Percentiles rank a stretch among this genome's conserved stretches.
phyloP scores from a whole-genome alignment of 1,139 yeast genomes.

The Saccharomyces hybrid region DNA sequence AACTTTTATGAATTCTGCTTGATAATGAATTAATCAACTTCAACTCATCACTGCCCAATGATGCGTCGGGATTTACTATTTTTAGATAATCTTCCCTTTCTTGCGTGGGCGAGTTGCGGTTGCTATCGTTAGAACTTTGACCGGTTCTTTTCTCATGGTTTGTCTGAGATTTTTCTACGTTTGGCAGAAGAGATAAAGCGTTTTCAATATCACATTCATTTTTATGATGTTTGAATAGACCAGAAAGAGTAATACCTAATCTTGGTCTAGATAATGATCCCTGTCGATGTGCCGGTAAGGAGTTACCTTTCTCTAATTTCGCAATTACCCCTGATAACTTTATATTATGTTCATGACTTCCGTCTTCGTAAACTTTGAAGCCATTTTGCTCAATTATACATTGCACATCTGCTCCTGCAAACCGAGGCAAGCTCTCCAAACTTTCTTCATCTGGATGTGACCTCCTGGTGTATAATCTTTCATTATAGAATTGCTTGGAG shows the following conservation, averaged over 20 bases:
- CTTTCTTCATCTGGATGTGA: slow-evolving; percentile 4
- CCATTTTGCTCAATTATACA: slow-evolving; percentile 9
- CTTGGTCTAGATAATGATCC: slow-evolving; percentile 14
- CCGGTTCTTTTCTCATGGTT: slow-evolving; percentile 13
- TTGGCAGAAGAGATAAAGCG: slow-evolving; percentile 22
- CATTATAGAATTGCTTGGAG: background rate
- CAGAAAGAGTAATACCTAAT: slow-evolving; percentile 12
- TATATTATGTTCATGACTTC: slow-evolving; percentile 14
- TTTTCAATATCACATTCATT: slow-evolving; percentile 19
- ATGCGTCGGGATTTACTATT: slow-evolving; percentile 36
- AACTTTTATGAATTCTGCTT: slow-evolving; percentile 31
- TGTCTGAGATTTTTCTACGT: slow-evolving; percentile 6
- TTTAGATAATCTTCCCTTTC: slow-evolving; percentile 12
- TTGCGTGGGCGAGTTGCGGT: slow-evolving; percentile 10
- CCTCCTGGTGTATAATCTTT: background rate
- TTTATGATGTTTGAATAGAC: slow-evolving; percentile 21
- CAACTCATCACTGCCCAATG: slow-evolving; percentile 48
- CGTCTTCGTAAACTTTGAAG: slow-evolving; percentile 14
- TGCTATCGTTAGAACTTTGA: slow-evolving; percentile 22
- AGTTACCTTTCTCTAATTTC: slow-evolving; percentile 3
- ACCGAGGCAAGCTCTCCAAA: background rate
- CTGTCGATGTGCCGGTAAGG: slow-evolving; percentile 5
- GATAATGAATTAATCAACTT: slow-evolving; percentile 41
- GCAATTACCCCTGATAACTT: slow-evolving; percentile 6
- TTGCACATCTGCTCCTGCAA: background rate